Evolutionary conservation across 768 basidiomycete genomes (phyloP).

Genomic region (Astraeus odoratus): DNA sequence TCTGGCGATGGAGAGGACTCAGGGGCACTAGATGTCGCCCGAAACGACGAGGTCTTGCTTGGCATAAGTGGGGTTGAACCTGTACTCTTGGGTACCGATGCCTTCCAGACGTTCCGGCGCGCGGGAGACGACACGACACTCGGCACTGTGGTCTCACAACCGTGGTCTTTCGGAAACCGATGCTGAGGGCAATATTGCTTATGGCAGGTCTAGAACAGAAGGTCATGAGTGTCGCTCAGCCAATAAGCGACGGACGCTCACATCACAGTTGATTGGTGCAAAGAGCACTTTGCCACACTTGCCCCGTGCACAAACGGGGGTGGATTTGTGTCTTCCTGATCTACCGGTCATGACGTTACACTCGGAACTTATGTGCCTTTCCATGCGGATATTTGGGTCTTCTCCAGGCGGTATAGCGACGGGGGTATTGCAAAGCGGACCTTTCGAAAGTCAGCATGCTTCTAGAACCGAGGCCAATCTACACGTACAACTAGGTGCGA

Average conservation of each 20-base stretch:
- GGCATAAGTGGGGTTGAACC: neutral
- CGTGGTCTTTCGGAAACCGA: conserved; percentile 72
- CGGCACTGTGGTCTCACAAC: conserved; percentile 32
- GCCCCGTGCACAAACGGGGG: conserved; percentile 51
- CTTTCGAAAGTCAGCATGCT: conserved; percentile 27
- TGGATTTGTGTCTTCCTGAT: conserved; percentile 37
- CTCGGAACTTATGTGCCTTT: conserved; percentile 57
- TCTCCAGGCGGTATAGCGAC: conserved; percentile 71
- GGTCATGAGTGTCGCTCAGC: conserved; percentile 1
- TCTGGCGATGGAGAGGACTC: neutral
- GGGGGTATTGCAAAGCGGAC: conserved; percentile 71
- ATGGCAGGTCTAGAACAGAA: conserved; percentile 50
- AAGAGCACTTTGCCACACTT: conserved; percentile 72
- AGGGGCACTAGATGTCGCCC: conserved; percentile 3
- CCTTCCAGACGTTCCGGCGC: conserved; percentile 1
- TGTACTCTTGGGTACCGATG: neutral
- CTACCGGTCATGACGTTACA: conserved; percentile 68
- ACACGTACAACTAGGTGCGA: conserved; percentile 69
- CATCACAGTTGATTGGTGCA: conserved; percentile 66
- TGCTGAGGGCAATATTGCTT: conserved; percentile 72
- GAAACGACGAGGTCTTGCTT: neutral
- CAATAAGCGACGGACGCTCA: conserved; percentile 32
- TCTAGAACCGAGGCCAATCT: neutral
- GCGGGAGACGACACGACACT: conserved; percentile 10
- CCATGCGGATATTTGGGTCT: conserved; percentile 80